Base-by-base conservation (phyloP, 1,284 basidiomycete species). In the Sutorius eximius region DNA sequence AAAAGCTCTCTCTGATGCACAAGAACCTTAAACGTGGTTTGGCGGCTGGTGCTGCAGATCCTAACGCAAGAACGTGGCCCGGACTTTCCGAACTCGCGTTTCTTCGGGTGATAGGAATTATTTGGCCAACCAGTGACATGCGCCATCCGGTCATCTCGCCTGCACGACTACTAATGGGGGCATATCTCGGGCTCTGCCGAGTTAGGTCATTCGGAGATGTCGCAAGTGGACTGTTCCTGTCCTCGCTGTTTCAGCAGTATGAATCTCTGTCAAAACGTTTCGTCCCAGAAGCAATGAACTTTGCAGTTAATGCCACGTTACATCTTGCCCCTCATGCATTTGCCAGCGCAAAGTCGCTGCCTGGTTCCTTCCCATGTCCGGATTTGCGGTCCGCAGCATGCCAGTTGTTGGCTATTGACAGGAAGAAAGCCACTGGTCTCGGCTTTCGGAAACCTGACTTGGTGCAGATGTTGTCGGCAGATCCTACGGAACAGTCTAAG, bases 71-170 rank as follows among this genome's bases (percentile, higher is more conserved):
- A 72, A 98, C 94, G 0, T 97, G 93, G 87, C 97, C 97, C 2
- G 86, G 88, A 5, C 70, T 87, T 1, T 76, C 93, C 4, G 97
- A 99, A 70, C 78, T 99, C 34, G 79, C 83, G 0, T 75, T 99
- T 9, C 77, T 99, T 24, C 85, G 95, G 32, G 71, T 95, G 36
- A 82, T 92, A 49, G 93, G 93, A 4, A 73, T 82, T 5, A 76
- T 93, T 20, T 99, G 95, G 95, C 91, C 95, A 1, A 95, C 95
- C 1, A 96, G 93, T 68, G 97, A 99, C 74, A 83, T 95, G 72
- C 89, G 87, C 53, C 95, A 99, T 70, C 83, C 88, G 0, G 94
- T 99, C 46, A 78, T 92, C 22, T 90, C 93, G 0, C 93, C 95
- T 0, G 82, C 95, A 0, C 82, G 93, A 45, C 73, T 98, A 22